Conservation (phyloP, 2,329 filamentous ascomycete genomes). For the Pseudogymnoascus sp. region DNA sequence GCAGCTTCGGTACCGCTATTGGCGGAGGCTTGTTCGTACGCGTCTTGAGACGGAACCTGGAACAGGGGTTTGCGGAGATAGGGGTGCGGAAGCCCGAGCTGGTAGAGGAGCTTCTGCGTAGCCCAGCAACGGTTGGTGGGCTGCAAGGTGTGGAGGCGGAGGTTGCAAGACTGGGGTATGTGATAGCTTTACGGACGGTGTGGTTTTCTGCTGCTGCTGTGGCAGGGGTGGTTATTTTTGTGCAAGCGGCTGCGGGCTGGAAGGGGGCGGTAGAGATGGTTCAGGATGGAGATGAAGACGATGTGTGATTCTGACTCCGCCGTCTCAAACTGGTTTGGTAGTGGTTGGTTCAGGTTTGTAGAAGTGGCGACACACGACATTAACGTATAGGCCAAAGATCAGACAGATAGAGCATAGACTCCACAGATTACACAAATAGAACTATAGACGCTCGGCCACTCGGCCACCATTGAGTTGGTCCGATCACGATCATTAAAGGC, state of each 20-base stretch:
- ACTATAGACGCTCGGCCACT: neutral
- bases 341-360: neutral
- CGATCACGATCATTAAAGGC: neutral
- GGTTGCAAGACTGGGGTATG: slow-evolving; percentile 45
- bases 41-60: slow-evolving; percentile 19
- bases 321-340: neutral
- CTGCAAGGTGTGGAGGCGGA: slow-evolving; percentile 40
- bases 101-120: slow-evolving; percentile 47
- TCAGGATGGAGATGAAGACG: neutral
- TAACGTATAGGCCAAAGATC: neutral
- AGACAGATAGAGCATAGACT: neutral
- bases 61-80: slow-evolving; percentile 30
- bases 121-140: slow-evolving; percentile 44
- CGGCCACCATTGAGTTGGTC: neutral
- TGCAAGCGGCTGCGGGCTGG: slow-evolving; percentile 54
- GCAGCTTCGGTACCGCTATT: slow-evolving; percentile 70
- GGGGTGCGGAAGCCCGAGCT: slow-evolving; percentile 31
- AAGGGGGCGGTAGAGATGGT: slow-evolving; percentile 24
- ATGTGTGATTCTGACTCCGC: neutral
- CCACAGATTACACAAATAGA: neutral
- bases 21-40: slow-evolving; percentile 51
- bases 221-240: slow-evolving; percentile 37
- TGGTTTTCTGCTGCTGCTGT: slow-evolving; percentile 43
- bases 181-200: slow-evolving; percentile 41
- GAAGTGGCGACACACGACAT: neutral